phyloP scores from a whole-genome alignment of 768 basidiomycete genomes.

The Baorangia bicolor region DNA sequence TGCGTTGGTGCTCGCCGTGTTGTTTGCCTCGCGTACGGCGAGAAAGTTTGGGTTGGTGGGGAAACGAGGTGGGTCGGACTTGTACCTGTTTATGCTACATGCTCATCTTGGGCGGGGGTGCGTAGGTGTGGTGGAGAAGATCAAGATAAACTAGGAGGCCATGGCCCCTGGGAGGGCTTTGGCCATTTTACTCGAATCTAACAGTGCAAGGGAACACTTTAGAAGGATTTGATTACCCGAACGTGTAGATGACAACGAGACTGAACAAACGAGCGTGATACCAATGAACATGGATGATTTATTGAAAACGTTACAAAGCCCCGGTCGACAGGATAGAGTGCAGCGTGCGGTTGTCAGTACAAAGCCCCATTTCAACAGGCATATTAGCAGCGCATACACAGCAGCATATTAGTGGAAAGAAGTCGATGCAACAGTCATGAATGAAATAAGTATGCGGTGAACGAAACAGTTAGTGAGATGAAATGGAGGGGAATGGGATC shows the following conservation, averaged over 20 bases:
- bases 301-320: conserved; percentile 14
- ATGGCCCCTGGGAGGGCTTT: no score
- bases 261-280: neutral
- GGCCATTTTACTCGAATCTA: neutral
- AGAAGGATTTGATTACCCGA: neutral
- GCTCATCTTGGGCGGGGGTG: neutral
- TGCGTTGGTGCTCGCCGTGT: conserved; percentile 55
- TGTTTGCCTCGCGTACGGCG: conserved; percentile 65
- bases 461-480: neutral
- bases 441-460: neutral
- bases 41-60: conserved; percentile 52
- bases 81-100: neutral
- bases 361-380: conserved; percentile 10
- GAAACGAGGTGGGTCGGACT: conserved; percentile 14
- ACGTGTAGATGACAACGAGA: neutral
- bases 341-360: conserved; percentile 3
- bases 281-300: conserved; percentile 2
- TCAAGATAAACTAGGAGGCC: conserved; percentile 26
- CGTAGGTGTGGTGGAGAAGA: conserved; percentile 21
- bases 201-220: neutral
- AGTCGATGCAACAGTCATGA: neutral
- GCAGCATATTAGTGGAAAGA: neutral
- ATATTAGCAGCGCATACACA: neutral
- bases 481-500: neutral
- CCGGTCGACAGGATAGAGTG: neutral